Evolutionary conservation across 169 alveolate genomes (phyloP).

Genomic region (Eimeria falciformis): DNA sequence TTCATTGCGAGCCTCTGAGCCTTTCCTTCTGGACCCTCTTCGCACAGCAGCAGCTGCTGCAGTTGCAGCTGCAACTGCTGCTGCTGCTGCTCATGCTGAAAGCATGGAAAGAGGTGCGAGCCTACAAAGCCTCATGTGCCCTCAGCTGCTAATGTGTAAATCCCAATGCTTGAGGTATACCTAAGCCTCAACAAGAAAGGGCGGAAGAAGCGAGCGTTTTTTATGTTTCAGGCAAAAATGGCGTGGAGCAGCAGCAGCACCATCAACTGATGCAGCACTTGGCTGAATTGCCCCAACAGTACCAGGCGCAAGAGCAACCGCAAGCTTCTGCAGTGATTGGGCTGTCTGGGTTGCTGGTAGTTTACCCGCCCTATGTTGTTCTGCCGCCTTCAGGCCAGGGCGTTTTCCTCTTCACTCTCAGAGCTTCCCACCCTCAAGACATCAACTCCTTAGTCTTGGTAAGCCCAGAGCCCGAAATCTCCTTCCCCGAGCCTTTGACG

Average conservation of each 20-base stretch:
- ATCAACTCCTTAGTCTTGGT: slow-evolving; percentile 6
- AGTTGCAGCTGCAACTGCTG: slow-evolving; percentile 13
- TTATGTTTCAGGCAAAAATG: background rate
- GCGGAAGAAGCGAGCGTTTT: background rate
- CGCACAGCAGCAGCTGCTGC: slow-evolving; percentile 55
- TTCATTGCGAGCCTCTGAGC: slow-evolving; percentile 21
- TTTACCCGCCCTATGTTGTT: slow-evolving; percentile 6
- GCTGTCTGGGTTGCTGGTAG: slow-evolving; percentile 35
- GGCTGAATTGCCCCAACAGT: background rate
- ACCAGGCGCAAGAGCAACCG: background rate
- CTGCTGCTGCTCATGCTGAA: slow-evolving; percentile 18
- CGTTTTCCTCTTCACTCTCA: background rate
- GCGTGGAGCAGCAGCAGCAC: slow-evolving; percentile 28
- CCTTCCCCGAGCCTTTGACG: background rate
- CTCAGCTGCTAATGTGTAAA: background rate
- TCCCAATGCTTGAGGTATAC: background rate
- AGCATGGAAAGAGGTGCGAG: background rate
- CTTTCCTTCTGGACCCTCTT: slow-evolving; percentile 19
- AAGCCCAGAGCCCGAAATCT: background rate
- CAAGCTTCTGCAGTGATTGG: slow-evolving; percentile 28
- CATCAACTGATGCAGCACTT: background rate
- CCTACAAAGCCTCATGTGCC: background rate
- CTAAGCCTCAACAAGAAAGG: background rate
- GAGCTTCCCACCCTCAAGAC: slow-evolving; percentile 49
- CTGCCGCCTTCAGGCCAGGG: slow-evolving; percentile 39